Evolutionary conservation across 1,139 yeast genomes (phyloP), one percentile per base, ranked within the genome.

Genomic region (Lodderomyces beijingensis): DNA sequence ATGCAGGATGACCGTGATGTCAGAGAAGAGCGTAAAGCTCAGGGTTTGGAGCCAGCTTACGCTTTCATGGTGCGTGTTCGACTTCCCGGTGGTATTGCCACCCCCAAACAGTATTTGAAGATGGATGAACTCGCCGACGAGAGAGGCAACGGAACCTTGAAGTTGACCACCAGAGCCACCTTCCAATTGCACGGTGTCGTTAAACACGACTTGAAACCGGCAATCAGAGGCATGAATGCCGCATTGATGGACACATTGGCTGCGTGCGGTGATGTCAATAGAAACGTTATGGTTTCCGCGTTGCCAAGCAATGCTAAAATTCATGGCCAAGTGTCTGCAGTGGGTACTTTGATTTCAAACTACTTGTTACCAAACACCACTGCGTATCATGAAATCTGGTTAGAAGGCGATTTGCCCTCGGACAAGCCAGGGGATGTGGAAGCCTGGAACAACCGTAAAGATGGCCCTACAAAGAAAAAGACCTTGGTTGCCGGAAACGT

Each of bases 1-100:
- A 88, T 89, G 95, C 98, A 91, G 68, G 97, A 91, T 59, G 97
- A 91, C 57, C 86, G 98, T 65, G 98, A 91, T 61, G 70, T 91
- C 38, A 78, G 97, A 58, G 97, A 89, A 39, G 84, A 85, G 46
- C 80, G 97, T 55, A 89, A 88, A 63, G 75, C 86, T 31, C 85
- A 85, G 55, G 97, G 97, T 30, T 59, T 85, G 44, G 98, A 91
- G 62, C 97, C 98, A 16, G 95, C 95, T 31, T 91, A 86, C 57
- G 74, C 94, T 14, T 91, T 91, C 58, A 91, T 91, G 98, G 93
- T 88, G 14, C 84, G 98, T 65, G 88, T 86, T 35, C 81, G 98
- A 63, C 70, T 91, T 47, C 96, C 97, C 25, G 96, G 96, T 51
- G 95, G 97, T 54, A 75, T 74, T 40, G 84, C 96, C 6, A 74